Percentiles rank a stretch among this genome's conserved stretches.
These are phyloP conservation scores for Mortierella sp. DNA, from an alignment of 371 early-diverging fungal genomes.

Conservation along the genomic window DNA sequence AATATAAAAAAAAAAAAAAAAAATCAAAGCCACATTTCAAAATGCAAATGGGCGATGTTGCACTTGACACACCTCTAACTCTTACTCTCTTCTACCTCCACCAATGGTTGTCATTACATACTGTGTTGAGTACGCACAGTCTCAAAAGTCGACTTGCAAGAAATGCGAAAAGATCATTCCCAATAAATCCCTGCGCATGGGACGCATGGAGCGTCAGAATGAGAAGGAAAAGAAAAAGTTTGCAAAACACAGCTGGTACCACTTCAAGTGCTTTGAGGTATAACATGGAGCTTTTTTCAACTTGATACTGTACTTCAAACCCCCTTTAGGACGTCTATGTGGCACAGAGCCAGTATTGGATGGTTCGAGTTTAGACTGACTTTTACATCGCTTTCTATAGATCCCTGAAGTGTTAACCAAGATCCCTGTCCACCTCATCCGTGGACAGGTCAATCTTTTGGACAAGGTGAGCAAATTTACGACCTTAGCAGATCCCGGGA, in stretches of 20 bases:
- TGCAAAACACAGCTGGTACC: slow-evolving; percentile 66
- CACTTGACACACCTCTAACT: neutral
- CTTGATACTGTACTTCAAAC: too few relatives aligned
- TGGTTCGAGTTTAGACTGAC: slow-evolving; percentile 46
- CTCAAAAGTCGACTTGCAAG: slow-evolving; percentile 57
- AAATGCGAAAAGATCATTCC: slow-evolving; percentile 60
- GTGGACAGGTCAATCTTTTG: slow-evolving; percentile 42
- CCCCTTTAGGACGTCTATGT: too few relatives aligned
- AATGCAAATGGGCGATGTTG: neutral
- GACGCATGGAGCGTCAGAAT: slow-evolving; percentile 60
- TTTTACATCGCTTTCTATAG: slow-evolving; percentile 8
- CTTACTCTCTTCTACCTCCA: neutral
- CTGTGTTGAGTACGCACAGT: slow-evolving; percentile 63
- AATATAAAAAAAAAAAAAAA: slow-evolving; percentile 4
- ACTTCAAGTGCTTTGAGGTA: slow-evolving; percentile 68
- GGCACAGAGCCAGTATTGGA: too few relatives aligned
- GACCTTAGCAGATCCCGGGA: neutral
- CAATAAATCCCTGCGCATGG: slow-evolving; percentile 61
- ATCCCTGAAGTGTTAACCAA: slow-evolving; percentile 40
- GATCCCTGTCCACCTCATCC: slow-evolving; percentile 43
- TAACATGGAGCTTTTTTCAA: slow-evolving; percentile 29
- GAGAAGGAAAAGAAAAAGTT: slow-evolving; percentile 65
- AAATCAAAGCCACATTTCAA: neutral
- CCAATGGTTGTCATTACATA: slow-evolving; percentile 56
- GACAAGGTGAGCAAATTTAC: slow-evolving; percentile 29